Conservation (phyloP, 306 rosid genomes). For the Castanospermum australe region DNA sequence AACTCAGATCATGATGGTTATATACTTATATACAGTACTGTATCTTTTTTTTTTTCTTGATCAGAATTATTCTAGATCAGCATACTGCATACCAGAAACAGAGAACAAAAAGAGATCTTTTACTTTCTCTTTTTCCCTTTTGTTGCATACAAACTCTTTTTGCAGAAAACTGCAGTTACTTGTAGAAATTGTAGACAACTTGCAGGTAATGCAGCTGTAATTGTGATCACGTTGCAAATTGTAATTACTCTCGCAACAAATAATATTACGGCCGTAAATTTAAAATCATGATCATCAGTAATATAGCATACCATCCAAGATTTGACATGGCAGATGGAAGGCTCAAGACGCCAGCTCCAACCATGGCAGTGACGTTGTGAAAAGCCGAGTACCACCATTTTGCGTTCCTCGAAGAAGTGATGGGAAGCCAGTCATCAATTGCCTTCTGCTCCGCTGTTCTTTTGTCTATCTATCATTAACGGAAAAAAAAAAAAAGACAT, state of each 20-base stretch:
- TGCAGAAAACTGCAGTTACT: too few species aligned
- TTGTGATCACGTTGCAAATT: too few species aligned
- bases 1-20: too few species aligned
- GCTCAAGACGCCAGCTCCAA: conserved; percentile 80
- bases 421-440: conserved; percentile 79
- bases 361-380: conserved; percentile 87
- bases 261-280: too few species aligned
- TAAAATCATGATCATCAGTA: too few species aligned
- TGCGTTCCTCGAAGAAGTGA: conserved; percentile 76
- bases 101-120: background rate
- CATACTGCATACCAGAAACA: background rate
- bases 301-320: conserved; percentile 63
- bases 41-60: background rate
- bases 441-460: conserved; percentile 40
- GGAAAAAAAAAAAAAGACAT: background rate
- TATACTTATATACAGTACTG: too few species aligned
- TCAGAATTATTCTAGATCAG: background rate
- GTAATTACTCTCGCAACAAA: too few species aligned
- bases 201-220: too few species aligned
- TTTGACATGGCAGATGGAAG: conserved; percentile 73
- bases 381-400: conserved; percentile 87
- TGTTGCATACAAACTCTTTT: background rate
- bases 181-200: too few species aligned
- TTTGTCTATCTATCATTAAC: conserved; percentile 12
- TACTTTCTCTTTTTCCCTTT: background rate